These are phyloP conservation scores for Hysterium pulicare DNA, from an alignment of 2,329 filamentous ascomycete genomes.

Conservation along the genomic window DNA sequence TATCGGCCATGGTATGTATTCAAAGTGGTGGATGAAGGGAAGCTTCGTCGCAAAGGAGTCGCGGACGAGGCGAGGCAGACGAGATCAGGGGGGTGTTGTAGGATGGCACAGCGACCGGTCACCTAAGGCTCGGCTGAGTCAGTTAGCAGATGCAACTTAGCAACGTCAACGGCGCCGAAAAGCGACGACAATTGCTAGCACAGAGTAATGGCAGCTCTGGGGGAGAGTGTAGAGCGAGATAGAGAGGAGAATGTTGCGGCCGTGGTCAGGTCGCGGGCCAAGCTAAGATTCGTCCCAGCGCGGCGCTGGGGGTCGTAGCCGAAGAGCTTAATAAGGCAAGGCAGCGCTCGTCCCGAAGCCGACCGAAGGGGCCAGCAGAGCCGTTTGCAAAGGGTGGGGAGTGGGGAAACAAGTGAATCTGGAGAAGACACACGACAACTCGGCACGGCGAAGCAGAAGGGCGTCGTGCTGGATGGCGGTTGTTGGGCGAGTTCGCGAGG, in stretches of 20 bases:
- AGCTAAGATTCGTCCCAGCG: not conserved
- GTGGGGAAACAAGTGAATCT: too few relatives aligned
- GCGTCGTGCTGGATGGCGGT: too few relatives aligned
- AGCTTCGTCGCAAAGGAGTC: conserved; percentile 4
- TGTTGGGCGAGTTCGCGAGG: too few relatives aligned
- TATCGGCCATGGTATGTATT: conserved; percentile 43
- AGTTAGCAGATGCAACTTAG: conserved; percentile 10
- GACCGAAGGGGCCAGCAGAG: not conserved
- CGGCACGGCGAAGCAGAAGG: too few relatives aligned
- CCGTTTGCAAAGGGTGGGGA: too few relatives aligned
- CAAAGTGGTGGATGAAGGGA: conserved; percentile 6
- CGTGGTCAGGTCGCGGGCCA: not conserved
- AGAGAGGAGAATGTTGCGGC: conserved; percentile 9
- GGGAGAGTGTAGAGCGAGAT: conserved; percentile 11
- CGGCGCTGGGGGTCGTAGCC: not conserved
- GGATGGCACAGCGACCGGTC: not conserved
- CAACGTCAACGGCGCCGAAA: conserved; percentile 24
- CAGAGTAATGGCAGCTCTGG: conserved; percentile 1
- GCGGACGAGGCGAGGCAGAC: conserved; percentile 1
- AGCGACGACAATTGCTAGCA: conserved; percentile 28
- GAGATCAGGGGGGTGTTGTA: conserved; percentile 1
- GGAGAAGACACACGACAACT: too few relatives aligned
- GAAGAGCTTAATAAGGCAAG: not conserved
- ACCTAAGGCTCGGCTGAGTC: conserved; percentile 9
- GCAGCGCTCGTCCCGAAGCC: not conserved